Percentiles rank a stretch among this genome's conserved stretches.
Conservation (phyloP, 371 early-diverging fungal species). For the Thermomucor indicae-seudaticae region DNA sequence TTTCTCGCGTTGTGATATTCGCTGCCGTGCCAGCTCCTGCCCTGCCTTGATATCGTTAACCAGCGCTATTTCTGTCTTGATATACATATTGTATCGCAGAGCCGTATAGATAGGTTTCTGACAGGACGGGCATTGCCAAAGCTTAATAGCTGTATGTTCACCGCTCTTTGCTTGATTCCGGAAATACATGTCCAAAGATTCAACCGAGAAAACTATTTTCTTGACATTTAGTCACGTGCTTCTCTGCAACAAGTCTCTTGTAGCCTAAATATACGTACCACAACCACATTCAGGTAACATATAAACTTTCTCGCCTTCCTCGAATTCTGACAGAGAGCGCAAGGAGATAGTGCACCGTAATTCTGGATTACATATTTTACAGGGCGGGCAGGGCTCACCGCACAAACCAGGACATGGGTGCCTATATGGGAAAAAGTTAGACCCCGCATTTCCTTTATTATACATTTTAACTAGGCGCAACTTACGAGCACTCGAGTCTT, state of each 20-base stretch:
- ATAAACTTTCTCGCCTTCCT: constrained; percentile 25
- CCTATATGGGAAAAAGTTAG: constrained; percentile 11
- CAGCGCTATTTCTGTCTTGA: constrained; percentile 37
- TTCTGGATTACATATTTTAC: constrained; percentile 23
- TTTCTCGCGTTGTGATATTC: constrained; percentile 23
- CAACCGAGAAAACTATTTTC: constrained; percentile 32
- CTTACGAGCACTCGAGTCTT: constrained; percentile 31
- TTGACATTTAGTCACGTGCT: no score
- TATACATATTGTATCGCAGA: constrained; percentile 31
- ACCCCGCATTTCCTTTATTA: not conserved
- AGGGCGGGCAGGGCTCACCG: constrained; percentile 47
- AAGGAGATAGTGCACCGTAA: constrained; percentile 34
- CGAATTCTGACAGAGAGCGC: constrained; percentile 30
- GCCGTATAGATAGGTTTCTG: constrained; percentile 36
- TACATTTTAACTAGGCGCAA: not conserved
- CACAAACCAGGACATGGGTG: constrained; percentile 45
- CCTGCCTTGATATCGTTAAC: constrained; percentile 39
- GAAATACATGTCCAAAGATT: constrained; percentile 38
- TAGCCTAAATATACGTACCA: constrained; percentile 20
- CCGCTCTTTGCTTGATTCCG: constrained; percentile 33
- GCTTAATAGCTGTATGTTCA: constrained; percentile 40
- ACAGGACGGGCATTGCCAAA: constrained; percentile 49
- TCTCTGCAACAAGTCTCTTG: no score
- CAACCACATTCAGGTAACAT: constrained; percentile 48
- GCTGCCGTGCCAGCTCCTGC: constrained; percentile 22